phyloP scores from a whole-genome alignment of 495 filamentous ascomycete species.

The Parachaetomium inaequale region DNA sequence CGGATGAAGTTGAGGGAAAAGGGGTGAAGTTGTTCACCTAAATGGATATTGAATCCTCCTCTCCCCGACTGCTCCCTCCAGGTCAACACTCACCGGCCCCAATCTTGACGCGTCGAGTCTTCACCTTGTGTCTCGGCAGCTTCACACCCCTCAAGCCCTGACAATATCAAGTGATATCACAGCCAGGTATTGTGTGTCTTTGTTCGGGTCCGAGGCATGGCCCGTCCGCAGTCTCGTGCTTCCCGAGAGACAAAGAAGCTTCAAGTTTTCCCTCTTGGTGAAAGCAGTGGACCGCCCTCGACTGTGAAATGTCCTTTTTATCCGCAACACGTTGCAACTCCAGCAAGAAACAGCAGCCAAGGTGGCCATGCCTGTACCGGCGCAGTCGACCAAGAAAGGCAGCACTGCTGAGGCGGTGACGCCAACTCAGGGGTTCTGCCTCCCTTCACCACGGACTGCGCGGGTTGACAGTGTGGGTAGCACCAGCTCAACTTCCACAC shows the following conservation, averaged over 20 bases:
- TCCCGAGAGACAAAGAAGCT: neutral
- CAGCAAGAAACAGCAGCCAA: neutral
- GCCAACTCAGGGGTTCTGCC: neutral
- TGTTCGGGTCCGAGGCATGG: neutral
- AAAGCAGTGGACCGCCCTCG: too few species aligned
- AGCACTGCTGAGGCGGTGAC: neutral
- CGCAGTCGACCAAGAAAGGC: neutral
- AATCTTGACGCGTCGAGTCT: too few species aligned
- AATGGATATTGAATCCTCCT: too few species aligned
- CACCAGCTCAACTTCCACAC: neutral
- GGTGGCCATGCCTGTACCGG: neutral
- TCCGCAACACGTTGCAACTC: neutral
- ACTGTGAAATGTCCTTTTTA: too few species aligned
- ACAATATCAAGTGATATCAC: neutral
- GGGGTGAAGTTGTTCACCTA: too few species aligned
- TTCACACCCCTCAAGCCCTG: too few species aligned
- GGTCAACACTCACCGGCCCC: too few species aligned
- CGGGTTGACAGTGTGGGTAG: neutral
- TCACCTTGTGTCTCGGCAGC: too few species aligned
- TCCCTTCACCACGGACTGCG: neutral
- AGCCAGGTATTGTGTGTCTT: neutral
- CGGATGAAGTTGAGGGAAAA: too few species aligned
- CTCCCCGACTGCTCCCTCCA: too few species aligned
- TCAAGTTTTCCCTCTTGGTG: too few species aligned
- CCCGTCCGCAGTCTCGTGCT: neutral